phyloP scores from a whole-genome alignment of 2,329 filamentous ascomycete species.

The Phialophora tarda region DNA sequence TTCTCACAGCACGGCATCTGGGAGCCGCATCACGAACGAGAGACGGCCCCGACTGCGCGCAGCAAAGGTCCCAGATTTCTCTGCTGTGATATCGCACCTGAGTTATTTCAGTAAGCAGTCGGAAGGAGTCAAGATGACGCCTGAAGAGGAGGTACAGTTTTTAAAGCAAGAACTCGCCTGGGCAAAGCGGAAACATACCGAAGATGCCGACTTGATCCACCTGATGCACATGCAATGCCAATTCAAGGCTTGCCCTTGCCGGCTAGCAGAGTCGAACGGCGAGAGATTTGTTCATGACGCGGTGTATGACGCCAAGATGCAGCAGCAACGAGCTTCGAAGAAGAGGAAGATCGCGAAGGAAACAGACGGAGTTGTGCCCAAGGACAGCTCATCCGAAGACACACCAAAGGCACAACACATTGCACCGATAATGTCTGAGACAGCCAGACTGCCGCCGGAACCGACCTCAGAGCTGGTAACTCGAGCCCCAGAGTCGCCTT shows the following conservation, averaged over 20 bases:
- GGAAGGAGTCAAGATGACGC: conserved; percentile 41
- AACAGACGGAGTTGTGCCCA: not conserved
- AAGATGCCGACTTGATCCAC: conserved; percentile 62
- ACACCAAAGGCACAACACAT: not conserved
- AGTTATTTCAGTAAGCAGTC: conserved; percentile 33
- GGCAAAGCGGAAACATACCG: conserved; percentile 55
- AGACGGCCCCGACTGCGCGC: not conserved
- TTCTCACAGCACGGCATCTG: not conserved
- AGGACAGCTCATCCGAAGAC: conserved; percentile 5
- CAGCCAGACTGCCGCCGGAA: conserved; percentile 23
- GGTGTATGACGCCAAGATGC: conserved; percentile 41
- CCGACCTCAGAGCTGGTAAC: conserved; percentile 16
- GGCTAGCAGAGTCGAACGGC: conserved; percentile 51
- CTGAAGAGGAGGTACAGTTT: conserved; percentile 50
- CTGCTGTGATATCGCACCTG: conserved; percentile 20
- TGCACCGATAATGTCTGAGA: not conserved
- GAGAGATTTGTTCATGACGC: conserved; percentile 49
- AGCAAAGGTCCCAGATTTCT: conserved; percentile 15
- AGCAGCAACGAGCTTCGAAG: conserved; percentile 29
- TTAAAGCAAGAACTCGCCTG: conserved; percentile 57
- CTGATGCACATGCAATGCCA: conserved; percentile 58
- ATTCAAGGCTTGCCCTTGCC: conserved; percentile 55
- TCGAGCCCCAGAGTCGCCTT: conserved; percentile 15
- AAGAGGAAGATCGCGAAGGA: conserved; percentile 32
- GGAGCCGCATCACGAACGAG: not conserved